Base-by-base conservation (phyloP, 257 asterid species). In the Linderniella brevidens region DNA sequence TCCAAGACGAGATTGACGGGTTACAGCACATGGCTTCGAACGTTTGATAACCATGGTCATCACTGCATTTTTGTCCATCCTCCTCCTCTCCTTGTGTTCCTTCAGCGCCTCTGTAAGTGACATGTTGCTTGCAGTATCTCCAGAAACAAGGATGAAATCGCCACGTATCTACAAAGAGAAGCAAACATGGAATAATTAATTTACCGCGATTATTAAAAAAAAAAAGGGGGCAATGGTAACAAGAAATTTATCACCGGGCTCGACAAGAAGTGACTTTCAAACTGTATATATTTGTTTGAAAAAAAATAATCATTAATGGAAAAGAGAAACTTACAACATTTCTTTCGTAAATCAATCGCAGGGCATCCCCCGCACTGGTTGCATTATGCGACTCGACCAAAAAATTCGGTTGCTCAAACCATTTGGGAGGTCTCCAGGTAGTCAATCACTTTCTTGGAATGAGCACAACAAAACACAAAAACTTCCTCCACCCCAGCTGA, bases 61-160 rank as follows among this genome's bases (percentile, higher is more conserved):
- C 46, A 90, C 80, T 19, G 98, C 98, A 68, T 90, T 73, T 59
- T 69, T 75, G 58, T 90, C 98, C 68, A 66, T 84, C 60, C 64
- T 78, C 66, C 77, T 70, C 61, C 98, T 85, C 44, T 90, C 98
- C 62, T 79, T 90, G 53, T 90, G 98, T 56, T 90, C 96, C 64
- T 59, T 67, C 39, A 90, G 68, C 35, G 77, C 93, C 54, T 71
- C 76, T 41, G 78, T 57, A 46, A 90, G 93, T 29, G 96, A 64
- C 98, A 90, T 90, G 65, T 85, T 90, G 78, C 98, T 90, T 43
- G 84, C 80, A 6, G 96, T 90, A 68, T 90, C 98, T 64, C 98
- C 98, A 50, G 79, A 68, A 40, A 90, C 93, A 53, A 90, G 94
- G 66, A 90, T 42, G 44, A 90, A 90, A 73, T 90, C 96, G 56